These are phyloP conservation scores for Tricholoma flavovirens DNA, from an alignment of 768 basidiomycete genomes.

Conservation along the genomic window DNA sequence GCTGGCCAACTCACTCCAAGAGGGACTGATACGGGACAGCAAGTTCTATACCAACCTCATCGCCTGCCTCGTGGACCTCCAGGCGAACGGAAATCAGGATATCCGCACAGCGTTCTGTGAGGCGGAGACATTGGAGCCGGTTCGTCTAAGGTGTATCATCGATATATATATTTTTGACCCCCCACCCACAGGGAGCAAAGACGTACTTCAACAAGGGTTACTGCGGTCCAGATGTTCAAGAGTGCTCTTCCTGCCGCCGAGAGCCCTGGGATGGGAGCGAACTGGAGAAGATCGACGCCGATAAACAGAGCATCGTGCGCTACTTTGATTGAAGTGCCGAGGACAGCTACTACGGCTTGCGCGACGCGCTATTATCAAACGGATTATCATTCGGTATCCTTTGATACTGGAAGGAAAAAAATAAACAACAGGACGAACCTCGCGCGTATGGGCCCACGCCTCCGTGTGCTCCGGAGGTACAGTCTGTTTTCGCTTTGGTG, in stretches of 20 bases:
- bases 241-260: constrained; percentile 45
- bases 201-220: constrained; percentile 53
- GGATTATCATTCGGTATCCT: no score
- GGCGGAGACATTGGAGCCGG: constrained; percentile 58
- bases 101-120: constrained; percentile 69
- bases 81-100: constrained; percentile 58
- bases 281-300: constrained; percentile 36
- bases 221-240: constrained; percentile 59
- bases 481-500: constrained; percentile 26
- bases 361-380: constrained; percentile 25
- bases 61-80: constrained; percentile 57
- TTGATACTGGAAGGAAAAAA: no score
- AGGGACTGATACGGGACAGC: constrained; percentile 44
- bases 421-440: constrained; percentile 16
- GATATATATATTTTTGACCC: no score
- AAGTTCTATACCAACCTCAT: constrained; percentile 43
- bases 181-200: neutral
- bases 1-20: constrained; percentile 36
- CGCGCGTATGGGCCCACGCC: constrained; percentile 30
- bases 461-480: constrained; percentile 34
- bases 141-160: no score
- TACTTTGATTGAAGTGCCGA: constrained; percentile 36
- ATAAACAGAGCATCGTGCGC: constrained; percentile 40
- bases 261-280: constrained; percentile 54
- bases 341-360: constrained; percentile 31